These are phyloP conservation scores for Gymnopilus dilepis DNA, from an alignment of 768 basidiomycete genomes.

Conservation along the genomic window DNA sequence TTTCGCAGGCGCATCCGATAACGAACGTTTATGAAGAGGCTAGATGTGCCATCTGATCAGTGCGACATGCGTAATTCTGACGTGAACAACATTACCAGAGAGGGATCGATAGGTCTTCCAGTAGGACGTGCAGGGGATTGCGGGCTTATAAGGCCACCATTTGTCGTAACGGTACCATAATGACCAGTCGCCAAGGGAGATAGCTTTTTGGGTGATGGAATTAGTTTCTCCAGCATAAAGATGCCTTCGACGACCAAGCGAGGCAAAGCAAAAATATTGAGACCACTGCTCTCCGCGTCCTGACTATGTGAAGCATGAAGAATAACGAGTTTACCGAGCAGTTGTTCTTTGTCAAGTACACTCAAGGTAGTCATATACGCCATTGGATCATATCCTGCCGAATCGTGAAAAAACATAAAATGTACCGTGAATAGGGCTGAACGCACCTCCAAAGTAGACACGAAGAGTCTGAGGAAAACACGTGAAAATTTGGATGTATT, in stretches of 20 bases:
- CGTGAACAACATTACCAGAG: constrained; percentile 52
- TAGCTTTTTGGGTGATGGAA: constrained; percentile 42
- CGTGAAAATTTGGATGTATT: constrained; percentile 72
- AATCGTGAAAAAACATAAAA: constrained; percentile 7
- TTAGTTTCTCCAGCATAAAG: constrained; percentile 48
- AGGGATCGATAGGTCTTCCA: constrained; percentile 62
- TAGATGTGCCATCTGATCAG: no score
- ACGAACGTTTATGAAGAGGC: constrained; percentile 82
- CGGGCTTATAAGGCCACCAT: constrained; percentile 70
- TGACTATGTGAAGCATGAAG: constrained; percentile 54
- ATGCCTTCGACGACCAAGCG: constrained; percentile 57
- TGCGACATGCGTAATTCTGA: no score
- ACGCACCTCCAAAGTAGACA: constrained; percentile 71
- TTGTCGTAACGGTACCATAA: constrained; percentile 49
- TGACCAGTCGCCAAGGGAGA: constrained; percentile 53
- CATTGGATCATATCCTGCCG: constrained; percentile 59
- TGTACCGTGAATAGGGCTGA: not conserved
- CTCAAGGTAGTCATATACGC: constrained; percentile 63
- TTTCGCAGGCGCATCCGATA: not conserved
- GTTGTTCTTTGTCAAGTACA: constrained; percentile 61
- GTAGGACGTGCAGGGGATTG: constrained; percentile 58
- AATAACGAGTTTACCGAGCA: constrained; percentile 69
- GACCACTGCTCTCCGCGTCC: constrained; percentile 36
- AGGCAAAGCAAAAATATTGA: constrained; percentile 55
- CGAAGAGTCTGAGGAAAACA: constrained; percentile 77